phyloP scores from a whole-genome alignment of 2,329 filamentous ascomycete genomes.

The Penicillium occitanis region DNA sequence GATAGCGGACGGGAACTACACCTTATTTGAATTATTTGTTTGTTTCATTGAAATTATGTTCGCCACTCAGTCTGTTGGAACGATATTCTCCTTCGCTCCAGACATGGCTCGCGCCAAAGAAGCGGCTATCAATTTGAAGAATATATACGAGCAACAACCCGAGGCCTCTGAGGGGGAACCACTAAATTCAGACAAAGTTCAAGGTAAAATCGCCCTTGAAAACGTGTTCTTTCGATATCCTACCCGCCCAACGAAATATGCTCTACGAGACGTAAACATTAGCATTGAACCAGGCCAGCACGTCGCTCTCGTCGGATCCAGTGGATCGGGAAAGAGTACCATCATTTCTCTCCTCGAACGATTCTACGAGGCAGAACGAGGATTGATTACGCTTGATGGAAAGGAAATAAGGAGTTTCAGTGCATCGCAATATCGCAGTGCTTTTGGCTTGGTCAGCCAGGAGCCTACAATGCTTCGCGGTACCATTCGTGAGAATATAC shows the following conservation, averaged over 20 bases:
- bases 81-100: background rate
- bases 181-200: background rate
- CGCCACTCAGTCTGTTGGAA: background rate
- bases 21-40: background rate
- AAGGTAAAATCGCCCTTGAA: slow-evolving; percentile 23
- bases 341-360: slow-evolving; percentile 39
- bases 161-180: background rate
- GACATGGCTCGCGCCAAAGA: background rate
- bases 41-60: background rate
- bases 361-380: slow-evolving; percentile 38
- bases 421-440: slow-evolving; percentile 35
- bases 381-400: slow-evolving; percentile 32
- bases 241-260: slow-evolving; percentile 35
- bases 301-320: slow-evolving; percentile 51
- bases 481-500: slow-evolving; percentile 56
- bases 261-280: slow-evolving; percentile 35
- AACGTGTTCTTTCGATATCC: slow-evolving; percentile 37
- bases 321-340: slow-evolving; percentile 55
- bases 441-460: slow-evolving; percentile 49
- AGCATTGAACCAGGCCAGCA: slow-evolving; percentile 37
- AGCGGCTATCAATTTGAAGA: background rate
- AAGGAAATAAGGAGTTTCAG: slow-evolving; percentile 34
- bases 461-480: slow-evolving; percentile 53
- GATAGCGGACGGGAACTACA: background rate
- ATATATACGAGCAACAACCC: background rate